Evolutionary conservation across 2,329 filamentous ascomycete genomes (phyloP), one percentile per base, ranked within the genome.

Genomic region (Cladosporium sp.): DNA sequence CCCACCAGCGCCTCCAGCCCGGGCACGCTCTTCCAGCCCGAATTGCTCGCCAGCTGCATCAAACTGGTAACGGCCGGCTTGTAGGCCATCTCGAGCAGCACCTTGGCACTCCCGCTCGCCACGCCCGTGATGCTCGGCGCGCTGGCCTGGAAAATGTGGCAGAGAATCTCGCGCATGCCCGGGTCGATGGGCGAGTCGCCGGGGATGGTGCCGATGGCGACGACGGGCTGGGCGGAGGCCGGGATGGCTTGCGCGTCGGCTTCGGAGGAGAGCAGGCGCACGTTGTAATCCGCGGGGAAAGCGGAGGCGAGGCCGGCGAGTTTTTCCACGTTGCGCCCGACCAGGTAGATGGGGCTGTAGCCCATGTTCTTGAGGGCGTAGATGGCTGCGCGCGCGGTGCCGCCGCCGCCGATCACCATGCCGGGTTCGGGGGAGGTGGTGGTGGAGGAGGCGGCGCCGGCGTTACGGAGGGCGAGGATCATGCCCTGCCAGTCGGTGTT

Each of bases 401-500:
- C 93, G 12, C 93, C 93, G 7, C 89, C 89, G 3, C 93, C 93
- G 48, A 99, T 82, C 12, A 97, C 88, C 58, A 96, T 80, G 20
- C 82, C 92, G 50, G 84, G 80, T 37, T 75, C 70, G 2, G 66
- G 61, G 11, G 64, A 65, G 3, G 66, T 62, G 7, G 55, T 50
- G 12, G 41, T 19, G 7, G 56, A 38, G 7, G 54, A 53, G 56
- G 70, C 68, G 34, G 87, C 74, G 7, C 88, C 88, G 2, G 82
- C 84, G 37, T 81, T 80, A 51, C 80, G 82, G 17, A 99, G 79
- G 3, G 88, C 85, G 59, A 86, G 82, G 2, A 87, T 83, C 83
- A 99, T 99, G 55, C 93, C 93, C 63, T 83, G 80, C 86, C 90
- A 99, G 73, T 99, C 93, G 11, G 93, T 99, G 70, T 99, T 99